A percentile compares a stretch with the other conserved stretches of the same genome.
These are phyloP conservation scores for Trichoderma citrinoviride DNA, from an alignment of 2,329 filamentous ascomycete genomes.

Conservation along the genomic window DNA sequence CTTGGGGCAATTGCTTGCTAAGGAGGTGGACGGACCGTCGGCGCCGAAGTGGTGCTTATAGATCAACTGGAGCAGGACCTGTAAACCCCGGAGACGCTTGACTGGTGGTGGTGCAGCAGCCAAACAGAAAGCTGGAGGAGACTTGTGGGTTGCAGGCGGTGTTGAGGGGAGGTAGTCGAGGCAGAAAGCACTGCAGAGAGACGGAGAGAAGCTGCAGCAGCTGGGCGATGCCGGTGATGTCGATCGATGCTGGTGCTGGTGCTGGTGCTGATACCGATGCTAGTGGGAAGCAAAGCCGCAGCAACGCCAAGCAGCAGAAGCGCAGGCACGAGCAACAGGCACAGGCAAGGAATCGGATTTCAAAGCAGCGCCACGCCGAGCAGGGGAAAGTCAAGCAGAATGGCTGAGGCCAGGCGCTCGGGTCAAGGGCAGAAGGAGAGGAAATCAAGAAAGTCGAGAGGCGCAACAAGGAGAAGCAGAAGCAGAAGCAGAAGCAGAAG, in stretches of 20 bases:
- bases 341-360: neutral
- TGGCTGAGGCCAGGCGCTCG: neutral
- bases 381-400: neutral
- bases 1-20: neutral
- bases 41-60: neutral
- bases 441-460: neutral
- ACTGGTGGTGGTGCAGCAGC: neutral
- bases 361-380: neutral
- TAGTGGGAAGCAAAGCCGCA: neutral
- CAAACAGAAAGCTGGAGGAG: neutral
- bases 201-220: neutral
- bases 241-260: neutral
- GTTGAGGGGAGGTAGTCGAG: neutral
- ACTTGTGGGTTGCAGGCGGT: neutral
- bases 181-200: neutral
- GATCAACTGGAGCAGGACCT: neutral
- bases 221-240: neutral
- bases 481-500: neutral
- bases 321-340: neutral
- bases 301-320: neutral
- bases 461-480: neutral
- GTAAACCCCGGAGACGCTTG: neutral
- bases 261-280: neutral
- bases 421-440: neutral
- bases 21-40: slow-evolving; percentile 14